Percentiles rank a stretch among this genome's conserved stretches.
Conservation (phyloP, 2,329 filamentous ascomycete genomes). For the Fusarium caatingaense region DNA sequence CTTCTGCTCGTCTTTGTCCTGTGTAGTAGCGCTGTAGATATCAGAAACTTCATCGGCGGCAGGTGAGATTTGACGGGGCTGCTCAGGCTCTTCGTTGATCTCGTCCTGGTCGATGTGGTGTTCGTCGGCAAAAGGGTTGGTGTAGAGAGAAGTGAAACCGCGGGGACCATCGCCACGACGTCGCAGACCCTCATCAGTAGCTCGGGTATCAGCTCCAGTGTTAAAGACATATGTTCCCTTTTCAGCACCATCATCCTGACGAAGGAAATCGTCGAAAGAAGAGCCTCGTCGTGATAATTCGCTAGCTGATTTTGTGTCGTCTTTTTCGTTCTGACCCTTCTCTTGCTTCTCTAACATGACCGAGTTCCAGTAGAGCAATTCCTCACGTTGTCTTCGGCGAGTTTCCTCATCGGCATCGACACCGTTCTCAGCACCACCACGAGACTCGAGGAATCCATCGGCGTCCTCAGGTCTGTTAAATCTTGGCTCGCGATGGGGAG, state of each 20-base stretch:
- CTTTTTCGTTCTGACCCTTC: slow-evolving; percentile 42
- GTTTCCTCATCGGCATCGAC: slow-evolving; percentile 73
- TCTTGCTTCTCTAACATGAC: slow-evolving; percentile 62
- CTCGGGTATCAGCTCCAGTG: slow-evolving; percentile 61
- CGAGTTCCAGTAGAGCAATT: slow-evolving; percentile 74
- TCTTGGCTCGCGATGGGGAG: slow-evolving; percentile 61
- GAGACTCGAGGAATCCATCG: slow-evolving; percentile 69
- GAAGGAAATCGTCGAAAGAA: slow-evolving; percentile 70
- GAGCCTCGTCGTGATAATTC: slow-evolving; percentile 47
- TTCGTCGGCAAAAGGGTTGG: slow-evolving; percentile 71
- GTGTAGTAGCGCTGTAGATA: slow-evolving; percentile 69
- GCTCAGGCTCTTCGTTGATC: slow-evolving; percentile 53
- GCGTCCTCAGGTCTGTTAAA: slow-evolving; percentile 76
- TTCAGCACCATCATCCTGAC: slow-evolving; percentile 62
- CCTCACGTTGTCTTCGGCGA: slow-evolving; percentile 70
- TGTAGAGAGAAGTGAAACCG: slow-evolving; percentile 60
- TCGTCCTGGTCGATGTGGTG: slow-evolving; percentile 64
- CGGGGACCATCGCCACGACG: slow-evolving; percentile 60
- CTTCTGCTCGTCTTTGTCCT: slow-evolving; percentile 46
- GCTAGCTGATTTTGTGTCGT: slow-evolving; percentile 8
- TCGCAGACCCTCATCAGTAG: slow-evolving; percentile 59
- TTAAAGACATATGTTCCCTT: slow-evolving; percentile 69
- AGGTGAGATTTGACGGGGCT: slow-evolving; percentile 56
- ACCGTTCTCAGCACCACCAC: slow-evolving; percentile 58
- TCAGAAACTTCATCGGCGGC: slow-evolving; percentile 63